Percentiles rank a stretch among this genome's conserved stretches.
Evolutionary conservation across 1,284 basidiomycete genomes (phyloP).

Genomic region (Ganoderma sinense): DNA sequence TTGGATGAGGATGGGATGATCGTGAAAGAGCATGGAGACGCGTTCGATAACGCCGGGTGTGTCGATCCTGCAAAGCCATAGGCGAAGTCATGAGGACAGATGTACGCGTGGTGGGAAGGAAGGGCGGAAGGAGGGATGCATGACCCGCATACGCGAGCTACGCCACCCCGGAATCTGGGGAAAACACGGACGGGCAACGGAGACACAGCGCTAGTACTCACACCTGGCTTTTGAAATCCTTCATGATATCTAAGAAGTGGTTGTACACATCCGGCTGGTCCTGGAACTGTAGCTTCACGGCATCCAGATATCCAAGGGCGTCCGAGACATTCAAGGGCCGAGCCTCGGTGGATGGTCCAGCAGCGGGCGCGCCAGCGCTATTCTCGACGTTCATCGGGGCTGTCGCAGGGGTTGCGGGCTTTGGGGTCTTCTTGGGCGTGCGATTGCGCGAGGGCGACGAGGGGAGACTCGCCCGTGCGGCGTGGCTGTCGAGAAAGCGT

Average conservation of each 20-base stretch:
- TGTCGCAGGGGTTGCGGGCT: slow-evolving; percentile 27
- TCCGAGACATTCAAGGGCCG: slow-evolving; percentile 85
- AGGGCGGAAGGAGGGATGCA: neutral
- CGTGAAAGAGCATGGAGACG: slow-evolving; percentile 94
- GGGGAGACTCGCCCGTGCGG: slow-evolving; percentile 19
- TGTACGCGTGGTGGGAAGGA: slow-evolving; percentile 9
- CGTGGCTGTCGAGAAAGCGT: slow-evolving; percentile 26
- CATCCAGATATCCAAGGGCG: slow-evolving; percentile 96
- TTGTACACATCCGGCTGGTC: slow-evolving; percentile 97
- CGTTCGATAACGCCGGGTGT: slow-evolving; percentile 98
- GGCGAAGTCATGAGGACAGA: neutral
- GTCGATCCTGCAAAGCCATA: slow-evolving; percentile 77
- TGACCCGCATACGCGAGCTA: slow-evolving; percentile 7
- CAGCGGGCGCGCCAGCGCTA: slow-evolving; percentile 20
- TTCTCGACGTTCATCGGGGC: slow-evolving; percentile 24
- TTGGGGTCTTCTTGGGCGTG: slow-evolving; percentile 26
- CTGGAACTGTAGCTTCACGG: slow-evolving; percentile 93
- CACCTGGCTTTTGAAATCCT: slow-evolving; percentile 97
- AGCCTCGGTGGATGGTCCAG: slow-evolving; percentile 29
- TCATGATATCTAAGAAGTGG: slow-evolving; percentile 98
- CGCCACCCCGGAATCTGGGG: slow-evolving; percentile 4
- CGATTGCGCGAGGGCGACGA: slow-evolving; percentile 28
- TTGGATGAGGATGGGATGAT: slow-evolving; percentile 93
- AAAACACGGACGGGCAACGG: slow-evolving; percentile 2
- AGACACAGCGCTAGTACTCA: slow-evolving; percentile 54